Base-by-base conservation (phyloP, 2,329 filamentous ascomycete species). In the Penicillium brasilianum region DNA sequence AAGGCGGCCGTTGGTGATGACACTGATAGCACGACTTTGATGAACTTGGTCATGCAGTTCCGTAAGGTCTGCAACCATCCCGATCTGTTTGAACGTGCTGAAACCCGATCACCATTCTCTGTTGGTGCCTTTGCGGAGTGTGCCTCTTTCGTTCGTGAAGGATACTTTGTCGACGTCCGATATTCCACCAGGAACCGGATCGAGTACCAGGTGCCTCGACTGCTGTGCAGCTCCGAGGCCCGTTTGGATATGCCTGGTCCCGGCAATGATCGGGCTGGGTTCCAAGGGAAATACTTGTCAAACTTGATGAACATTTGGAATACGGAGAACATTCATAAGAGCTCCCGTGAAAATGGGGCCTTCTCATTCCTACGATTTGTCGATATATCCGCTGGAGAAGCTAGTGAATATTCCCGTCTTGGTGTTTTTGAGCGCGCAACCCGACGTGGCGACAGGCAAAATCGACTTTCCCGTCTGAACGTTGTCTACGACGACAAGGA, bases 11-110 rank as follows among this genome's bases (percentile, higher is more conserved):
- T 95, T 69, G 95, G 95, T 37, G 93, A 97, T 71, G 95, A 98
- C 53, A 89, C 94, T 70, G 95, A 98, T 74, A 96, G 92, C 37
- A 93, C 94, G 43, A 98, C 94, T 1, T 80, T 99, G 71, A 98
- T 99, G 95, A 99, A 99, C 78, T 83, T 99, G 66, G 95, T 99
- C 65, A 99, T 99, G 95, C 95, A 99, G 79, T 99, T 99, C 86
- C 88, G 95, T 71, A 99, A 99, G 80, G 95, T 99, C 59, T 99
- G 95, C 82, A 99, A 99, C 74, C 95, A 99, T 75, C 95, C 95
- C 0, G 95, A 99, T 78, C 80, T 99, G 36, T 99, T 99, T 69
- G 93, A 99, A 78, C 90, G 95, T 49, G 93, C 94, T 10, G 94
- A 98, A 63, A 96, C 92, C 9, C 89, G 87, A 25, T 97, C 93